Evolutionary conservation across 805 yeast genomes (phyloP), one percentile per base, ranked within the genome.

Genomic region (Scheffersomyces amazonensis): DNA sequence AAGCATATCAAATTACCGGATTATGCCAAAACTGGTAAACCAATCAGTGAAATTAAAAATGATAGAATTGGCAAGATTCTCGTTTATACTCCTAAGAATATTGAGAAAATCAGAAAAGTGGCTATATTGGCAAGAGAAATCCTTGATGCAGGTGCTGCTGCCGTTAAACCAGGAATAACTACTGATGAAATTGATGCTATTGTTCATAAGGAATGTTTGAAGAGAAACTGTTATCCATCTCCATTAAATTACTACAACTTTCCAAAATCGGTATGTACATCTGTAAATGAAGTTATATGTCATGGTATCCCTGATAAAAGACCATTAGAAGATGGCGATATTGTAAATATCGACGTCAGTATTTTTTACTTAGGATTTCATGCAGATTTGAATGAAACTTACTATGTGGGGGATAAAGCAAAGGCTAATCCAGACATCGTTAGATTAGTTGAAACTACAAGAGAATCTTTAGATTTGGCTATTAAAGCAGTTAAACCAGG

Each of bases 261-360:
- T 68, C 97, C 98, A 31, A 90, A 89, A 59, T 80, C 93, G 16
- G 76, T 87, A 30, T 93, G 99, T 65, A 88, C 96, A 1, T 88
- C 96, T 2, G 83, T 93, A 31, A 93, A 93, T 63, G 99, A 93
- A 69, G 81, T 89, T 41, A 86, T 93, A 43, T 93, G 99, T 60
- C 99, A 93, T 62, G 99, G 99, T 46, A 86, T 93, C 42, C 99
- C 99, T 19, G 99, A 93, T 64, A 76, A 86, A 66, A 76, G 90
- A 39, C 81, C 81, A 23, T 73, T 93, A 46, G 67, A 87, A 60
- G 98, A 91, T 49, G 99, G 99, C 42, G 99, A 93, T 58, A 91
- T 93, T 49, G 76, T 93, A 43, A 93, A 93, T 58, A 69, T 93
- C 47, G 99, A 93, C 60, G 87, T 93, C 34, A 76, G 96, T 3